Evolutionary conservation across 768 basidiomycete species (phyloP), one percentile per base, ranked within the genome.

Genomic region (Austroboletus eburneus): DNA sequence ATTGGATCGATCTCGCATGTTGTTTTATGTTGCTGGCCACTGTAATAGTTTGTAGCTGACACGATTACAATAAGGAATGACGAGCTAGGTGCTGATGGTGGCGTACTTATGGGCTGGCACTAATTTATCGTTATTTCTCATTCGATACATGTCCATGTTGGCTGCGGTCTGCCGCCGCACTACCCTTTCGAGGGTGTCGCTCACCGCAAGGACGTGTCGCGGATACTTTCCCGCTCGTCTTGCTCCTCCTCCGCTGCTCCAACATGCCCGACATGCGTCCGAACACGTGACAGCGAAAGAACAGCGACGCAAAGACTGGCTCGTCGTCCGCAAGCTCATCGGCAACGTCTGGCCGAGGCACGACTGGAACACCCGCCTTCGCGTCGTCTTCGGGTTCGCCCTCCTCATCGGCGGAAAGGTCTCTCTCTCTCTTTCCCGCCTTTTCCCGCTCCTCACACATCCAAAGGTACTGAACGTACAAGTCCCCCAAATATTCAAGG

Each of bases 401-500:
- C 67, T 98, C 51, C 72, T 97, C 36, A 74, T 97, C 37, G 71
- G 77, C 14, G 92, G 91, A 42, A 99, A 99, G 79, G 91, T 93
- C 43, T 45, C 75, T 24, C 49, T n/a, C n/a, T n/a, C n/a, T n/a
- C n/a, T n/a, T n/a, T n/a, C n/a, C n/a, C n/a, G n/a, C n/a, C 10
- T 2, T 42, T 20, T 16, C 25, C 17, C 22, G 36, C 20, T 6
- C 34, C 3, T 9, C 7, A 27, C 25, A 12, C 4, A n/a, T 12
- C 13, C 4, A 36, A 45, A 93, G 92, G 69, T 96, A 36, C 69
- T 97, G 46, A 99, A 97, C 63, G 96, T 99, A 1, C 95, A 98
- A 75, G 94, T 99, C n/a, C 96, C 96, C 1, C 79, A 91, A 55
- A 71, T 98, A 50, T 99, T 99, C 79, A 98, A 97, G 68, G 67